These are phyloP conservation scores for Paspalum notatum DNA, from an alignment of 176 grass and related monocot genomes.

Conservation along the genomic window DNA sequence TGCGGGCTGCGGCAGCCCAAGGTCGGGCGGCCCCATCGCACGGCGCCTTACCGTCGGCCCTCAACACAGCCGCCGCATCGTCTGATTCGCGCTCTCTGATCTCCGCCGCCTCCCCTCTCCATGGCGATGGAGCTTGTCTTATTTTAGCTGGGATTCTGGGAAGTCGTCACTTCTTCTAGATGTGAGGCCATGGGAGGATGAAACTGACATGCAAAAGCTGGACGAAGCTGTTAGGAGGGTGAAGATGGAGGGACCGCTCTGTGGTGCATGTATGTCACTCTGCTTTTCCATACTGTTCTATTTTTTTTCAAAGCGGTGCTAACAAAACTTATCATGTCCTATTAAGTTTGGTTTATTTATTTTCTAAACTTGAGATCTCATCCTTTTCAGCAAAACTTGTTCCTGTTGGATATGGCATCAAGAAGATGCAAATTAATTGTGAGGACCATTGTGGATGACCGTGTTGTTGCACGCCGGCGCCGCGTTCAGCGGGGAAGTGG, in stretches of 20 bases:
- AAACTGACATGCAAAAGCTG: slow-evolving; percentile 83
- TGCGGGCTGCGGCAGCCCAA: no score
- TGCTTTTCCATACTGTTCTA: slow-evolving; percentile 3
- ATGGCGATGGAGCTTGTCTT: no score
- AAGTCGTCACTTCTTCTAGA: slow-evolving; percentile 73
- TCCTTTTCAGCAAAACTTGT: slow-evolving; percentile 60
- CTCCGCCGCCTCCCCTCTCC: no score
- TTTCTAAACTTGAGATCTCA: not conserved
- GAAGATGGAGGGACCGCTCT: slow-evolving; percentile 70
- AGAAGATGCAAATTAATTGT: slow-evolving; percentile 82
- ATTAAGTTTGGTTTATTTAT: not conserved
- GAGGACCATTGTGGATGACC: slow-evolving; percentile 80
- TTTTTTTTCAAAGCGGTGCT: not conserved
- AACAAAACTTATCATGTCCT: not conserved
- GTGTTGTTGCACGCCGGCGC: no score
- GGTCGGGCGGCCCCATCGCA: no score
- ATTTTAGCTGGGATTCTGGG: slow-evolving; percentile 53
- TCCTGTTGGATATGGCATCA: slow-evolving; percentile 75
- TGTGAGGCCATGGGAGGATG: slow-evolving; percentile 70
- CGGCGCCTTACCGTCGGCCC: no score
- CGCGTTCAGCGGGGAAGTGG: no score
- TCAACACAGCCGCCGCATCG: no score
- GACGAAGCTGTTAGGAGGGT: slow-evolving; percentile 67
- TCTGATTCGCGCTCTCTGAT: no score
- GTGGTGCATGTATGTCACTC: slow-evolving; percentile 71